Conservation (phyloP, 2,329 filamentous ascomycete species). For the Clarireedia monteithiana region DNA sequence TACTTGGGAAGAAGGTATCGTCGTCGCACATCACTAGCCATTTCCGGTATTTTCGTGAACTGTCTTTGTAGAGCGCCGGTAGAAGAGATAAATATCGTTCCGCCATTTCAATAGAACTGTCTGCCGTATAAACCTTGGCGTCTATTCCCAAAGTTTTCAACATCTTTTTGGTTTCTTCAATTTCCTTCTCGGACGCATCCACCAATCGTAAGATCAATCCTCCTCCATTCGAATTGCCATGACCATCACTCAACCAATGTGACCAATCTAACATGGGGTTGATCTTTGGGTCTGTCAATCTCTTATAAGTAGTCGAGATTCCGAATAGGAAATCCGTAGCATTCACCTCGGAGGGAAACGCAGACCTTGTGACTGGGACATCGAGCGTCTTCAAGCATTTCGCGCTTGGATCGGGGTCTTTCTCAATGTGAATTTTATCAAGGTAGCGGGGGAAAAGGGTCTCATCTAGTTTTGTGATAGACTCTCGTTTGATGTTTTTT, state of each 20-base stretch:
- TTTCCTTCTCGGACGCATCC: conserved; percentile 43
- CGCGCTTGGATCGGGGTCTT: conserved; percentile 32
- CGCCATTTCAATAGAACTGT: conserved; percentile 47
- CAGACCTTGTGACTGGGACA: conserved; percentile 43
- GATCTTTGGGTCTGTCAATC: conserved; percentile 44
- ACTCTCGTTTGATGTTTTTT: conserved; percentile 41
- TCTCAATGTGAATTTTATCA: conserved; percentile 40
- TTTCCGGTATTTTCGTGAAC: conserved; percentile 39
- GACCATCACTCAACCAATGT: conserved; percentile 51
- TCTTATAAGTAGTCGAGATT: conserved; percentile 49
- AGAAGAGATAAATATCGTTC: conserved; percentile 49
- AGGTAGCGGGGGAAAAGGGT: conserved; percentile 39
- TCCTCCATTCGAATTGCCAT: conserved; percentile 47
- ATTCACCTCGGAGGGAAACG: conserved; percentile 42
- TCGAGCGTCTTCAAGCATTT: conserved; percentile 44
- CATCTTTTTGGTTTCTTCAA: conserved; percentile 40
- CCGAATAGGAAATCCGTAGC: conserved; percentile 51
- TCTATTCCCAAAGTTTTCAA: conserved; percentile 45
- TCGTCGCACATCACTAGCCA: conserved; percentile 30
- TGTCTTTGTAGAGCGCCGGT: conserved; percentile 46
- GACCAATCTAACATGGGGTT: conserved; percentile 51
- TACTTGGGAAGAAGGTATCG: conserved; percentile 27
- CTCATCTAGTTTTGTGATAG: conserved; percentile 43
- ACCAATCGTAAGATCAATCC: conserved; percentile 48
- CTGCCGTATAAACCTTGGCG: conserved; percentile 48